Base-by-base conservation (phyloP, 2,329 filamentous ascomycete genomes). In the Cladosporium sp. region DNA sequence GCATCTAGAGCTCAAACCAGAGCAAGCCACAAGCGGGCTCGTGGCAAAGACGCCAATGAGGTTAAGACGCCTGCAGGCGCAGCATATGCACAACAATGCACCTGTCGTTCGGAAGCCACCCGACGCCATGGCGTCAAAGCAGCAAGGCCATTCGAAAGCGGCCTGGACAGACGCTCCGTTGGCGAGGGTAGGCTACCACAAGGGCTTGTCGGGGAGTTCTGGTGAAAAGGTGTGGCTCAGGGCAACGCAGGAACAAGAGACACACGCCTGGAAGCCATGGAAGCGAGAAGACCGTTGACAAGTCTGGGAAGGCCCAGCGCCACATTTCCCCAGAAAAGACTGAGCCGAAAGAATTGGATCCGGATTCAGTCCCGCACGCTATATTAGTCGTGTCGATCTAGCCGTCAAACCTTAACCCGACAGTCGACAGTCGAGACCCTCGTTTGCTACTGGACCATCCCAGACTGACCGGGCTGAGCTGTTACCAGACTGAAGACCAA, bases 341-440 rank as follows among this genome's bases (percentile, higher is more conserved):
- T 18, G 60, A 50, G 31, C 49, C 61, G 12, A 52, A 18, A 26
- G 2, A n/a, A 29, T 55, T n/a, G 49, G 31, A 11, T 11, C 21
- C 46, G 59, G 59, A 62, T 46, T 35, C 11, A 29, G 21, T 26
- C 35, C 35, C 56, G 56, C 31, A 37, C 31, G 35, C 33, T 29
- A 40, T 56, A 35, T 53, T 46, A 56, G 35, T 7, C 49, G 23
- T 63, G 61, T 31, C 33, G 61, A 55, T 63, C 61, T 44, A 50
- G 49, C 61, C 35, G 50, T 18, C 29, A 12, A 63, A 63, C 50
- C 35, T 44, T 56, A 56, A 55, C 28, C 26, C 26, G 29, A 37
- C 61, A 56, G 52, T 63, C 26, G 29, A 37, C 61, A 56, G 52
- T 63, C 50, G 61, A 56, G 61, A 46, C 61, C 61, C 23, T 63